A percentile compares a stretch with the other conserved stretches of the same genome.
Evolutionary conservation across 2,329 filamentous ascomycete species (phyloP).

Genomic region (Iodosphaeria phyllophila): DNA sequence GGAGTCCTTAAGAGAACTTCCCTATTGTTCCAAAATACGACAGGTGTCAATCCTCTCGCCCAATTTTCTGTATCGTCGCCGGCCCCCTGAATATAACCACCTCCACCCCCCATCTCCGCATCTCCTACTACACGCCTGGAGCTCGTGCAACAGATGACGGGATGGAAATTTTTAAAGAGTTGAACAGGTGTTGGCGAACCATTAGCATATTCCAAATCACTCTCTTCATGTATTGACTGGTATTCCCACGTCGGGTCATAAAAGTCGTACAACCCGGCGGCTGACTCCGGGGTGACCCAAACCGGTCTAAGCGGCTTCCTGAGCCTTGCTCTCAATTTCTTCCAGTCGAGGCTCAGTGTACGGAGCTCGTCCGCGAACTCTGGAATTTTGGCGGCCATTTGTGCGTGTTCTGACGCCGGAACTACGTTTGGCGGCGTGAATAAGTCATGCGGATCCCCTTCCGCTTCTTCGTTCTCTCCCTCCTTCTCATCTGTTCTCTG

Average conservation of each 20-base stretch:
- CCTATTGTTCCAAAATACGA: conserved; percentile 60
- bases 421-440: conserved; percentile 56
- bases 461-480: conserved; percentile 8
- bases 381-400: conserved; percentile 47
- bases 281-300: conserved; percentile 61
- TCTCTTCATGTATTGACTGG: conserved; percentile 10
- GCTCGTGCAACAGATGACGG: conserved; percentile 71
- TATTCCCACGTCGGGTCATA: too few species aligned
- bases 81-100: conserved; percentile 80
- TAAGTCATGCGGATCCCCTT: conserved; percentile 26
- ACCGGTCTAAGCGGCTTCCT: conserved; percentile 57
- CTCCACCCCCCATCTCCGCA: conserved; percentile 50
- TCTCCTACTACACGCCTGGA: conserved; percentile 51
- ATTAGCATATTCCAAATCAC: neutral
- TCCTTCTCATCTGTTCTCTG: neutral
- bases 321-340: conserved; percentile 32
- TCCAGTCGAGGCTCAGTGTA: conserved; percentile 41
- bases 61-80: conserved; percentile 92
- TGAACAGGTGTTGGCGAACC: conserved; percentile 3
- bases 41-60: conserved; percentile 62
- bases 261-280: too few species aligned
- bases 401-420: conserved; percentile 55
- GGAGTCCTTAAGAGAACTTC: conserved; percentile 37
- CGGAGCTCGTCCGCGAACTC: conserved; percentile 31
- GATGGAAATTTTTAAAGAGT: conserved; percentile 42